Evolutionary conservation across 306 rosid species (phyloP), one percentile per base, ranked within the genome.

Genomic region (Dalbergia cultrata): DNA sequence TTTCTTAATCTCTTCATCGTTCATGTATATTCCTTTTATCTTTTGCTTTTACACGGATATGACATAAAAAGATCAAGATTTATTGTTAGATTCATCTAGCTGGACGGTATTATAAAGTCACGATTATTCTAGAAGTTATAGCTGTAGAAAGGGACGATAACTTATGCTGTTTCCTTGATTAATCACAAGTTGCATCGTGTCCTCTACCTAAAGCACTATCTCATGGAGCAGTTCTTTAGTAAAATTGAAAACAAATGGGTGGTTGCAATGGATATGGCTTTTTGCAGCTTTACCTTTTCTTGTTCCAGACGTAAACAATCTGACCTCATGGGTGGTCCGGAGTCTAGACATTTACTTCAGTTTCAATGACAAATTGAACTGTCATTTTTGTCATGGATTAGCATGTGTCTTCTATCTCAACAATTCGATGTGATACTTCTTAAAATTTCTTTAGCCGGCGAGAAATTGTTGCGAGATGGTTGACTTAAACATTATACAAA

Each of bases 271-370:
- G 62, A 52, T 61, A 64, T 45, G 33, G 72, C 83, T 44, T 21
- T 60, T 41, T 69, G 43, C 50, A 45, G 26, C 80, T 18, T 78
- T 81, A 77, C 44, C 76, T 39, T 80, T 19, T 50, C 92, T 85
- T 90, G 87, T 81, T 77, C 78, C 64, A 63, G 45, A 92, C 87
- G 89, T 50, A 82, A 90, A 67, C 54, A 72, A 45, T 57, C 65
- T 58, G 37, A 77, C 79, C 79, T 72, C 78, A 83, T 19, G 12
- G 16, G 39, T 33, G 49, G 57, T 77, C 18, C 31, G 19, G 73
- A 82, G 63, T 82, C 50, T 56, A 57, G 43, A 71, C 79, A 69
- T 11, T 59, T 37, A 65, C 13, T 45, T 9, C 18, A 37, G 14
- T 76, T 63, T 75, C 44, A 77, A 67, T 8, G 57, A 78, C 34